Percentiles rank a stretch among this genome's conserved stretches.
Conservation (phyloP, 495 filamentous ascomycete species). For the Hyaloscypha finlandica region DNA sequence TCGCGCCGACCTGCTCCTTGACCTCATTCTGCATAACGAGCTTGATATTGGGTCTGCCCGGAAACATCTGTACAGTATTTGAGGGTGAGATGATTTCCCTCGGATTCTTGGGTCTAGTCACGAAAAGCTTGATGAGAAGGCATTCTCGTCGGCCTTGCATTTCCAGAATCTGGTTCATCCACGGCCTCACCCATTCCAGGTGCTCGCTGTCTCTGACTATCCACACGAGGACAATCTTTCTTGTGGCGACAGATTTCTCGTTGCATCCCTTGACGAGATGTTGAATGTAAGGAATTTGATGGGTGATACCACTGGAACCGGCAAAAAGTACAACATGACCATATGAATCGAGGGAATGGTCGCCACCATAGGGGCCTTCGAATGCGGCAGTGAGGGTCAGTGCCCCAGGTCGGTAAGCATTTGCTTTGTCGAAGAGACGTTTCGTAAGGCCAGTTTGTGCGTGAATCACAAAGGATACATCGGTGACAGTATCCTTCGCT, state of each 20-base stretch:
- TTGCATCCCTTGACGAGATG: conserved; percentile 75
- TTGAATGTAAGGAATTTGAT: conserved; percentile 86
- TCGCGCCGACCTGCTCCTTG: conserved; percentile 75
- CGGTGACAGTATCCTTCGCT: conserved; percentile 40
- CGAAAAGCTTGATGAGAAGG: conserved; percentile 81
- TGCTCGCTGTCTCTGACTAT: conserved; percentile 84
- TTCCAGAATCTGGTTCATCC: conserved; percentile 84
- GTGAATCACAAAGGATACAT: conserved; percentile 77
- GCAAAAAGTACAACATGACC: conserved; percentile 88
- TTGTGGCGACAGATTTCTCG: conserved; percentile 74
- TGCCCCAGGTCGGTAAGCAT: conserved; percentile 12
- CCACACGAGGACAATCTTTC: conserved; percentile 84
- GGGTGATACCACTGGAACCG: conserved; percentile 91
- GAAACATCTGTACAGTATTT: conserved; percentile 79
- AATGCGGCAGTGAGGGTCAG: conserved; percentile 51
- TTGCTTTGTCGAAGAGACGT: conserved; percentile 63
- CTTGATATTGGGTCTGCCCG: conserved; percentile 78
- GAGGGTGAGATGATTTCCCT: conserved; percentile 71
- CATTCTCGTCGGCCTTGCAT: conserved; percentile 78
- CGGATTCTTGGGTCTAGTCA: conserved; percentile 76
- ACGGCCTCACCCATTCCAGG: conserved; percentile 89
- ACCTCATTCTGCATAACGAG: conserved; percentile 76
- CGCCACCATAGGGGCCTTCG: conserved; percentile 87
- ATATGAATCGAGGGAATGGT: conserved; percentile 84
- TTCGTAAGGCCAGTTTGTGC: conserved; percentile 87